Conservation (phyloP, 2,329 filamentous ascomycete genomes). For the Pseudogymnoascus destructans region DNA sequence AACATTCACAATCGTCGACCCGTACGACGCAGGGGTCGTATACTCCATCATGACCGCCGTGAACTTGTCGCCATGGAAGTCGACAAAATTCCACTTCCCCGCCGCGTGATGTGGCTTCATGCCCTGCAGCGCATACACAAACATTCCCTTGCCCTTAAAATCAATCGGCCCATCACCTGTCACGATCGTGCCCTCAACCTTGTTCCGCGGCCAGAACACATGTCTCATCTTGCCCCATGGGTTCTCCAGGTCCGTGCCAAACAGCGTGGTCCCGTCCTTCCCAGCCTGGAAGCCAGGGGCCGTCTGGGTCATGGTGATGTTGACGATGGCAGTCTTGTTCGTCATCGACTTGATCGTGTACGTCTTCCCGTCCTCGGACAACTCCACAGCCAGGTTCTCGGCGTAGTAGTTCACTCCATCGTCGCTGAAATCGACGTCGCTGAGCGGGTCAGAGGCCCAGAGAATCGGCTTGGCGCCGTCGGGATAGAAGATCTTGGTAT, state of each 20-base stretch:
- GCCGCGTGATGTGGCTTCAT: conserved; percentile 99
- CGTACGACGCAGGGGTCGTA: conserved; percentile 87
- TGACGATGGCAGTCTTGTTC: conserved; percentile 69
- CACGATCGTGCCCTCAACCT: conserved; percentile 68
- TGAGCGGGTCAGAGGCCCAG: conserved; percentile 73
- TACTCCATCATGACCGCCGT: conserved; percentile 93
- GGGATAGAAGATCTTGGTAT: conserved; percentile 77
- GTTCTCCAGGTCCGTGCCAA: conserved; percentile 69
- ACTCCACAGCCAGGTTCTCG: conserved; percentile 69
- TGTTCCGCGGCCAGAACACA: conserved; percentile 84
- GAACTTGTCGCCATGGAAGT: conserved; percentile 78
- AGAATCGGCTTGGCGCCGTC: conserved; percentile 59
- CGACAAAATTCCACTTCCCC: conserved; percentile 81
- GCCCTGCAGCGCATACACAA: conserved; percentile 78
- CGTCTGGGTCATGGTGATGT: conserved; percentile 64
- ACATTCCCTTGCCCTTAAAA: conserved; percentile 67
- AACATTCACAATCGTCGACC: conserved; percentile 68
- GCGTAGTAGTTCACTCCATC: conserved; percentile 75
- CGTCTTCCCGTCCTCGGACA: conserved; percentile 68
- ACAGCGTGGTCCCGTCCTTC: conserved; percentile 70
- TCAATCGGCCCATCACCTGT: conserved; percentile 72
- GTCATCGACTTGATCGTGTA: conserved; percentile 87
- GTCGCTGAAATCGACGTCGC: conserved; percentile 71
- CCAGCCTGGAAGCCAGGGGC: conserved; percentile 77
- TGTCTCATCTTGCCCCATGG: conserved; percentile 93